Base-by-base conservation (phyloP, 352 stramenopile species). In the Phytophthora citricola region DNA sequence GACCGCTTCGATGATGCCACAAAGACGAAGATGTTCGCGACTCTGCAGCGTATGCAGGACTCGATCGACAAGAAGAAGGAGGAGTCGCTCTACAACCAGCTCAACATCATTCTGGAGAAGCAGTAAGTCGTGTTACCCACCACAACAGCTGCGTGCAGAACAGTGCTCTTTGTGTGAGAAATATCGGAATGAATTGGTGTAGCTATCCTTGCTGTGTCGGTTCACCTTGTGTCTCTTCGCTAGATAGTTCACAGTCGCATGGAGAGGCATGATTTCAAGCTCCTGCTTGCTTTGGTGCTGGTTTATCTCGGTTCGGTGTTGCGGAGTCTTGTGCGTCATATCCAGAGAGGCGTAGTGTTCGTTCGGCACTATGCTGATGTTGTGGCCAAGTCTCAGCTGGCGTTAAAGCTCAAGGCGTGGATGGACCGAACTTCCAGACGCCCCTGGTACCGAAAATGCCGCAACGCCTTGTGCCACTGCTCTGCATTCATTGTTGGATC, bases 71-170 rank as follows among this genome's bases (percentile, higher is more conserved):
- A 83, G 71, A 90, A 90, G 64, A 89, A 87, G 61, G 79, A 93
- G 45, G 83, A 93, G 64, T 93, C 85, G 68, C 76, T 93, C 11
- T 93, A 88, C 75, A 93, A 91, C 73, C 86, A 93, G 67, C 81
- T 95, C 22, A 93, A 84, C 71, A 93, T 95, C 57, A 91, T 93
- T 56, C 63, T 95, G 15, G 81, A 91, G 70, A 84, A 81, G n/a
- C 85, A 88, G 47, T 62, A 74, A 71, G 22, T 6, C 7, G n/a
- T 41, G 24, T 8, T 15, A n/a, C 11, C 51, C 29, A 34, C n/a
- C 11, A 26, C 46, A 11, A 14, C 8, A 36, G 10, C 34, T 57
- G 22, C 9, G 10, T 52, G 8, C 7, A n/a, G 27, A 45, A 31
- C 20, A 54, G 14, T 43, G 27, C 2, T 22, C 6, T 50, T 50